Conservation (phyloP, 1,284 basidiomycete species). For the Takashimella tepidaria region DNA sequence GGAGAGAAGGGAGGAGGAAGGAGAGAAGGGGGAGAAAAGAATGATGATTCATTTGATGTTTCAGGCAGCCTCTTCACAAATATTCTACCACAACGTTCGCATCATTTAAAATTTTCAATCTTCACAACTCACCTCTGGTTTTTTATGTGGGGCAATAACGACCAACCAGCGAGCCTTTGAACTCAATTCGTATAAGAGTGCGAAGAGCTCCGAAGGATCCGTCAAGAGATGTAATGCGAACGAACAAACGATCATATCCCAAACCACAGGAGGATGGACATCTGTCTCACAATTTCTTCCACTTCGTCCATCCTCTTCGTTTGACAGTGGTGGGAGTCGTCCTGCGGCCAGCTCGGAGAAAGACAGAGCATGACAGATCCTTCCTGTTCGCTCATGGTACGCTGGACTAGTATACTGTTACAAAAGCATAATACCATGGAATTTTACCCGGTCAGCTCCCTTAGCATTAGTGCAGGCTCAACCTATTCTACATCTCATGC, state of each 20-base stretch:
- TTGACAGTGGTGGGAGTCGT: constrained; percentile 44
- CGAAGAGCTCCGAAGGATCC: constrained; percentile 58
- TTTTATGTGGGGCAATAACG: constrained; percentile 67
- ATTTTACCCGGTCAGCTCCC: too few species aligned
- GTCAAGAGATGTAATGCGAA: constrained; percentile 67
- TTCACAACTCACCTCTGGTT: constrained; percentile 57
- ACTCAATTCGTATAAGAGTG: constrained; percentile 60
- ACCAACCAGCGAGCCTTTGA: constrained; percentile 60
- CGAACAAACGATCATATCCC: constrained; percentile 64
- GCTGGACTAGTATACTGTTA: constrained; percentile 54
- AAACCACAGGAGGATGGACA: constrained; percentile 11
- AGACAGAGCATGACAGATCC: constrained; percentile 53
- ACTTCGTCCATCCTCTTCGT: not conserved
- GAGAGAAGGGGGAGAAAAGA: not conserved
- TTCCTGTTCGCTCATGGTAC: constrained; percentile 52
- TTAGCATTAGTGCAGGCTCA: too few species aligned
- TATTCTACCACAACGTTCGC: not conserved
- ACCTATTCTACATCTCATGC: too few species aligned
- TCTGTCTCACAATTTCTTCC: not conserved
- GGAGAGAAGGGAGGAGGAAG: not conserved
- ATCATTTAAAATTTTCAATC: not conserved
- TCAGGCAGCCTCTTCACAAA: not conserved
- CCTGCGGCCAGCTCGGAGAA: constrained; percentile 57
- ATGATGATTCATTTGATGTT: not conserved
- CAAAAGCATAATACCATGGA: too few species aligned